phyloP scores from a whole-genome alignment of 805 yeast genomes.

The Saturnispora diversa region DNA sequence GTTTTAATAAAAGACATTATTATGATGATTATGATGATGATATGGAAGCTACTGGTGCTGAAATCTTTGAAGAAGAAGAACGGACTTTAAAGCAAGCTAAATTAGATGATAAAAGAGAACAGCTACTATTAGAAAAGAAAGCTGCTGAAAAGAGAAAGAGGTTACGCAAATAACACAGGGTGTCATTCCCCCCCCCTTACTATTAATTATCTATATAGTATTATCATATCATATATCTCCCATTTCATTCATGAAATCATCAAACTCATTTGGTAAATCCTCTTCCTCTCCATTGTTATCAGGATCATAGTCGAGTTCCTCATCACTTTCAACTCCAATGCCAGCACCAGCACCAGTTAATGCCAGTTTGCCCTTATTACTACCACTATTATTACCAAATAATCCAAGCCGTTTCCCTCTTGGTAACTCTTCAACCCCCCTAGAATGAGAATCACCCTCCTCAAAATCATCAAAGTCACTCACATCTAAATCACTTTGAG shows the following conservation, averaged over 20 bases:
- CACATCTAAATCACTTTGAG: slow-evolving; percentile 14
- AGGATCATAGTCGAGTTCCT: slow-evolving; percentile 20
- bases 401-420: neutral
- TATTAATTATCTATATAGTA: neutral
- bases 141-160: slow-evolving; percentile 34
- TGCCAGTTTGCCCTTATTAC: no score
- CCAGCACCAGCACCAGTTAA: slow-evolving; percentile 8
- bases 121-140: slow-evolving; percentile 45
- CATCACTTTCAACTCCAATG: slow-evolving; percentile 16
- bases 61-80: slow-evolving; percentile 76
- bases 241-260: slow-evolving; percentile 13
- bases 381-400: neutral
- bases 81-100: slow-evolving; percentile 60
- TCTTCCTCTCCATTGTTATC: slow-evolving; percentile 10
- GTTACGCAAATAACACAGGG: slow-evolving; percentile 4
- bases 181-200: no score
- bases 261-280: slow-evolving; percentile 13
- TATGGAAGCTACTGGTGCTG: slow-evolving; percentile 95
- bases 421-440: neutral
- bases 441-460: neutral
- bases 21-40: slow-evolving; percentile 49
- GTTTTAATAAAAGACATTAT: slow-evolving; percentile 35
- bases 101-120: slow-evolving; percentile 69
- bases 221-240: slow-evolving; percentile 3
- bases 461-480: slow-evolving; percentile 16